Base-by-base conservation (phyloP, 208 protist genomes). In the Endotrypanum monterogeii region DNA sequence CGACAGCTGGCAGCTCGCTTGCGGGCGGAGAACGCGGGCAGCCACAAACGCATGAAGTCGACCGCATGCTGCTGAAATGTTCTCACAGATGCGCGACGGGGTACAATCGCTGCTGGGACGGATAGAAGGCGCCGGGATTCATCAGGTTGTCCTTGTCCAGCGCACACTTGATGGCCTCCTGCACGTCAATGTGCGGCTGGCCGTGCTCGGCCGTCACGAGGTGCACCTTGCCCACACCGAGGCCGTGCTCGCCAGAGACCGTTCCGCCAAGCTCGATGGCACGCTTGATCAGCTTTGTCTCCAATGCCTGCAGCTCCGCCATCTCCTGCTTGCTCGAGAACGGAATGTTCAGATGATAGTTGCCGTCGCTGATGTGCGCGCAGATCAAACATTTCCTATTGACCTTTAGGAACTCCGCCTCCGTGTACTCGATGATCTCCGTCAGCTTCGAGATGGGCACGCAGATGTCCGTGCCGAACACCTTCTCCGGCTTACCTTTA, bases 341-440 rank as follows among this genome's bases (percentile, higher is more conserved):
- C 5, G 94, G 82, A 32, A 97, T 83, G 61, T 85, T 84, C 46
- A 89, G 39, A 69, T 98, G 96, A 65, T 96, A 98, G 74, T 98
- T 98, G 32, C 94, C 94, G 76, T 98, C 92, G 63, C 86, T 91
- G 52, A 96, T 93, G 83, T 98, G 96, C 30, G 89, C 92, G 61
- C 92, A 87, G 3, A 97, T 71, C 44, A 85, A 77, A 30, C 84
- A 83, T 0, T 80, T 39, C 32, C 78, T 60, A 9, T 73, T 74
- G 1, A 62, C 68, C 46, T 85, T 66, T 12, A 48, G 58, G 37
- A 97, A 87, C 52, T 94, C 87, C 35, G 80, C 70, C 71, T 96
- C 90, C 7, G 89, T 98, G 52, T 82, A 85, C 39, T 80, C 71
- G 50, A 98, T 83, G 11, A 89, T 85, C 62, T 91, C 74, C 32